Base-by-base conservation (phyloP, 345 rosid species). In the Angophora floribunda region DNA sequence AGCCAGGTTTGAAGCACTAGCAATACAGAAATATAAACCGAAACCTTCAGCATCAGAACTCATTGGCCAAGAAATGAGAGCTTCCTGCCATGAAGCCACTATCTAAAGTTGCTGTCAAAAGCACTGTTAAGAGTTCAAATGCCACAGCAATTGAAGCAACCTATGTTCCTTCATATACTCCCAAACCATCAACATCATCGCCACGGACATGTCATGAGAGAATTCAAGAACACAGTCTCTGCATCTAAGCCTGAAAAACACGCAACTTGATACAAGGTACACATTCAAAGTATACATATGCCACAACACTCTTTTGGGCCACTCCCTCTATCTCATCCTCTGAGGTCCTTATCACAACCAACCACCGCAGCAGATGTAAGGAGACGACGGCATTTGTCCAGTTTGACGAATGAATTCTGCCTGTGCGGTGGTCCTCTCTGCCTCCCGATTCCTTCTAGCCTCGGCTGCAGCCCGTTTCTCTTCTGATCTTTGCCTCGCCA, bases 401-500 rank as follows among this genome's bases (percentile, higher is more conserved):
- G 96, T 95, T 67, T 91, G 93, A 21, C 96, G 94, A 67, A 96
- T 94, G 86, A 87, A 92, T 85, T 96, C 95, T 2, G 90, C 96
- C 90, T 92, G 94, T 0, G 92, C 95, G 26, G 93, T 91, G 2
- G 96, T 93, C 86, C 89, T 91, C 88, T 92, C 94, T 1, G 95
- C 98, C 53, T 93, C 95, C 19, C 85, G 82, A 70, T 88, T 92
- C 89, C 91, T 94, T 65, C 94, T 93, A 32, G 93, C 91, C 87
- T 93, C 95, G 2, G 97, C 96, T 9, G 93, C 92, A 36, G 93
- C 93, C 86, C 90, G 55, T 90, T 92, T 95, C 87, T 94, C 96
- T 86, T 96, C 98, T 2, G 95, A 90, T 92, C 89, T 92, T 90
- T 94, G 93, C 87, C 96, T 93, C 4, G 95, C 88, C 94, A 94